A percentile compares a stretch with the other conserved stretches of the same genome.
These are phyloP conservation scores for Chenopodium album DNA, from an alignment of 148 eudicot species.

Conservation along the genomic window DNA sequence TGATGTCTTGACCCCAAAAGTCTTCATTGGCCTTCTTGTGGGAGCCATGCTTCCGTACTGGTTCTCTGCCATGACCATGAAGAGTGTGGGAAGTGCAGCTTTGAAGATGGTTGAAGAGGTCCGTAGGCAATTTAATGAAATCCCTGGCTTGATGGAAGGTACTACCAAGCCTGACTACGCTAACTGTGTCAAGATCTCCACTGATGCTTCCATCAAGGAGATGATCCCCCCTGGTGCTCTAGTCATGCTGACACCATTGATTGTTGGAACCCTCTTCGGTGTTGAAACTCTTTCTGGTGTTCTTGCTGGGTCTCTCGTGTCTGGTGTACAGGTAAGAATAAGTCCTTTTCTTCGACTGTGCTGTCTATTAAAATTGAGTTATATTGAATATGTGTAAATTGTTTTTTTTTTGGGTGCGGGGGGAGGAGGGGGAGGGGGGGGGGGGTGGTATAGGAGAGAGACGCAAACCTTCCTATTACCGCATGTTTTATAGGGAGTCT, in stretches of 20 bases:
- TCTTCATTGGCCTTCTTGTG: slow-evolving; percentile 81
- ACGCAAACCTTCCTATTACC: not conserved
- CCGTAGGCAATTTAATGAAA: slow-evolving; percentile 87
- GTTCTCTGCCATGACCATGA: slow-evolving; percentile 99
- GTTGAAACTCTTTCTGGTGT: slow-evolving; percentile 90
- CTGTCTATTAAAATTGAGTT: not conserved
- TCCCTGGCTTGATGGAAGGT: slow-evolving; percentile 97
- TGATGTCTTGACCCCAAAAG: slow-evolving; percentile 81
- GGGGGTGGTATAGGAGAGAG: not conserved
- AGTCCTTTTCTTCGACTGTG: not conserved
- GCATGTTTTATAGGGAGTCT: not conserved
- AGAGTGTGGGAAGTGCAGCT: slow-evolving; percentile 97
- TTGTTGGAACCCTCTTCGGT: slow-evolving; percentile 82
- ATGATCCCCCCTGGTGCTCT: slow-evolving; percentile 93
- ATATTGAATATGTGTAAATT: not conserved
- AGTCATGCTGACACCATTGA: slow-evolving; percentile 89
- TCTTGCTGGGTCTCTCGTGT: slow-evolving; percentile 86
- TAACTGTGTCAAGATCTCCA: slow-evolving; percentile 91
- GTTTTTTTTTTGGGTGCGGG: not conserved
- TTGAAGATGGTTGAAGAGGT: slow-evolving; percentile 97
- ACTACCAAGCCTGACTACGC: slow-evolving; percentile 89
- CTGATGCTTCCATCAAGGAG: slow-evolving; percentile 95
- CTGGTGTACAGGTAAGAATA: slow-evolving; percentile 78
- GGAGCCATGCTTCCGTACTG: slow-evolving; percentile 99
- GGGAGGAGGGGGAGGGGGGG: not conserved